Evolutionary conservation across 1,284 basidiomycete species (phyloP), one percentile per base, ranked within the genome.

Genomic region (Irpex lacteus): DNA sequence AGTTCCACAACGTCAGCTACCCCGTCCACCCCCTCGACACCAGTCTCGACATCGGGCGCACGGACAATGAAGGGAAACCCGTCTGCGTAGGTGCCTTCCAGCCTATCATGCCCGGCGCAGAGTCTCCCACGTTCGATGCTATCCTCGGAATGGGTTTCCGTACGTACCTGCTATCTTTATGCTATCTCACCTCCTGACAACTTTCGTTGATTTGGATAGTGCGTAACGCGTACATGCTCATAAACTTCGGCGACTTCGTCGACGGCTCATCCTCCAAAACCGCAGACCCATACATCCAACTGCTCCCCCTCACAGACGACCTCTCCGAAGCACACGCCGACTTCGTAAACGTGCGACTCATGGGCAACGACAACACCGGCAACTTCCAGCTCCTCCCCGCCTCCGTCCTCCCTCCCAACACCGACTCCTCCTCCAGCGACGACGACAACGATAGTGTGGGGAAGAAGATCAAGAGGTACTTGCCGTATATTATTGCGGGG

Each of bases 101-200:
- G 77, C 90, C 91, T 4, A 90, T 91, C 69, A 36, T 53, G 40
- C 88, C 86, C 11, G 65, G 67, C n/a, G 68, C 63, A 55, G 61
- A 63, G 26, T 64, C 65, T 18, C 82, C 81, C 32, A 81, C 85
- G 68, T 91, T 87, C 65, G 90, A 93, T 69, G 85, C 90, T 80
- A 90, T 93, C 70, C 79, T 92, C 64, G 90, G 90, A 63, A 92
- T 92, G 91, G 83, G 82, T 63, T 92, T 92, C 77, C 67, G 90
- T 92, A 74, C 70, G 89, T 32, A 32, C 26, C 78, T 1, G n/a
- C 55, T 38, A 34, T 32, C 18, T 4, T 18, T 18, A 3, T 36
- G 1, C 5, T 15, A 18, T 21, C 5, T 7, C 26, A 44, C 50
- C 66, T 55, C 58, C 59, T 34, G 32, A 34, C 61, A 38, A 66